These are phyloP conservation scores for Entelexis paramagnoliae DNA, from an alignment of 1,139 yeast genomes.

Conservation along the genomic window DNA sequence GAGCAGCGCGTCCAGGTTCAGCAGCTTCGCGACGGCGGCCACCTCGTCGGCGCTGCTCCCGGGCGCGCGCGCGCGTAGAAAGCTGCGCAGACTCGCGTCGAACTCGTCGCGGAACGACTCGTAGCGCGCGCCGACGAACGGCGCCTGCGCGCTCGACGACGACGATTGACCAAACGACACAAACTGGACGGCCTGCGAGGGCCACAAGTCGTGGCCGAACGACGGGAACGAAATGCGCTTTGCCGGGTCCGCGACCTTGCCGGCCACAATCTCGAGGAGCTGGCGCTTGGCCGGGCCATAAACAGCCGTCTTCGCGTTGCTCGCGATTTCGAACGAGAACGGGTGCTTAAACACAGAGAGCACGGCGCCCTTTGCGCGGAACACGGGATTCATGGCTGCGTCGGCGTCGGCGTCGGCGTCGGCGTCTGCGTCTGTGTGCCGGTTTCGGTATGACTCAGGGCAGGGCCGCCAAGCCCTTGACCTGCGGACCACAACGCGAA, in stretches of 20 bases:
- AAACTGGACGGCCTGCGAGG: conserved; percentile 40
- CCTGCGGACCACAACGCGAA: background rate
- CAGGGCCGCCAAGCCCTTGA: background rate
- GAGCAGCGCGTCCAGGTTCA: conserved; percentile 48
- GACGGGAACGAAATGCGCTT: conserved; percentile 48
- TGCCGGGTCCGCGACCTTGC: conserved; percentile 45
- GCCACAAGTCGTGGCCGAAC: conserved; percentile 37
- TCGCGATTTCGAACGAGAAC: conserved; percentile 14
- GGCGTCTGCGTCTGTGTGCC: background rate
- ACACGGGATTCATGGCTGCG: conserved; percentile 8
- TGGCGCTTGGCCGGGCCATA: conserved; percentile 41
- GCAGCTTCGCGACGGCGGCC: conserved; percentile 37
- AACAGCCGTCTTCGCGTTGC: conserved; percentile 40
- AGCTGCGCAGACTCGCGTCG: conserved; percentile 61
- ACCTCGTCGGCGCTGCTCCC: conserved; percentile 29
- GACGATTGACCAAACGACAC: conserved; percentile 45
- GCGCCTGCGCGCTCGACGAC: conserved; percentile 43
- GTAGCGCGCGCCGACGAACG: conserved; percentile 79
- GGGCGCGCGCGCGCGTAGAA: conserved; percentile 35
- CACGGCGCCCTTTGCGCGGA: conserved; percentile 16
- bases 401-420: no score
- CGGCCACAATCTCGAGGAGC: conserved; percentile 38
- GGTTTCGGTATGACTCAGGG: background rate
- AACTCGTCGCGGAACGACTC: conserved; percentile 77
- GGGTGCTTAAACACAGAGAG: conserved; percentile 16